Percentiles rank a stretch among this genome's conserved stretches.
These are phyloP conservation scores for Penstemon newberryi DNA, from an alignment of 257 asterid genomes.

Conservation along the genomic window DNA sequence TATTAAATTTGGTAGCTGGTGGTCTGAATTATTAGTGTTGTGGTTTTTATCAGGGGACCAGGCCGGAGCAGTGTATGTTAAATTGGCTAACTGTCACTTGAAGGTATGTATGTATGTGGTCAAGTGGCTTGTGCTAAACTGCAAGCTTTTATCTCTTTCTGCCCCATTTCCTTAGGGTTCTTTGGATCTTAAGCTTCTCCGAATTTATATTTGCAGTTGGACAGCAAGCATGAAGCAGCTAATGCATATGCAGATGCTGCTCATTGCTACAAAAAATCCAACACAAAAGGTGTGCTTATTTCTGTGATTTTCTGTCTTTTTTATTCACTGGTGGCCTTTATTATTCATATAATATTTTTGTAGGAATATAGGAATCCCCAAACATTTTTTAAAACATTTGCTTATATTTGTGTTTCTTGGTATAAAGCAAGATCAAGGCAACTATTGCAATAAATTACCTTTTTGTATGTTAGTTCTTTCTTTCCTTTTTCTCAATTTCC, in stretches of 20 bases:
- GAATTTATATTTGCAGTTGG: constrained; percentile 52
- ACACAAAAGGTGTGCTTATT: constrained; percentile 53
- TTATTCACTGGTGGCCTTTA: too few species aligned
- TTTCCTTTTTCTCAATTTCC: neutral
- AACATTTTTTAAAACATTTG: too few species aligned
- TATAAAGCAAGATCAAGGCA: constrained; percentile 3
- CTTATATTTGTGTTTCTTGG: neutral
- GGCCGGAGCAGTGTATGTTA: constrained; percentile 86
- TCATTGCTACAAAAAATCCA: constrained; percentile 82
- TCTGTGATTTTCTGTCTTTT: neutral
- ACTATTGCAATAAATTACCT: neutral
- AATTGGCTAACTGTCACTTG: constrained; percentile 78
- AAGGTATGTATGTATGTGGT: constrained; percentile 41
- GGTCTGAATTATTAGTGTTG: neutral
- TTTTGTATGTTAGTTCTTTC: too few species aligned
- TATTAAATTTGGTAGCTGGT: neutral
- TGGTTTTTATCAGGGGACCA: constrained; percentile 71
- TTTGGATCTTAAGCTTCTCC: constrained; percentile 13
- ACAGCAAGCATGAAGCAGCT: constrained; percentile 98
- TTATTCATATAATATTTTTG: too few species aligned
- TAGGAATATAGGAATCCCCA: too few species aligned
- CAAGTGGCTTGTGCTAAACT: neutral
- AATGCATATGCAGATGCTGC: constrained; percentile 92
- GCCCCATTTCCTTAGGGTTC: neutral
- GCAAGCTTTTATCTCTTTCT: neutral